Conservation (phyloP, 352 stramenopile genomes). For the Globisporangium takayamanum region DNA sequence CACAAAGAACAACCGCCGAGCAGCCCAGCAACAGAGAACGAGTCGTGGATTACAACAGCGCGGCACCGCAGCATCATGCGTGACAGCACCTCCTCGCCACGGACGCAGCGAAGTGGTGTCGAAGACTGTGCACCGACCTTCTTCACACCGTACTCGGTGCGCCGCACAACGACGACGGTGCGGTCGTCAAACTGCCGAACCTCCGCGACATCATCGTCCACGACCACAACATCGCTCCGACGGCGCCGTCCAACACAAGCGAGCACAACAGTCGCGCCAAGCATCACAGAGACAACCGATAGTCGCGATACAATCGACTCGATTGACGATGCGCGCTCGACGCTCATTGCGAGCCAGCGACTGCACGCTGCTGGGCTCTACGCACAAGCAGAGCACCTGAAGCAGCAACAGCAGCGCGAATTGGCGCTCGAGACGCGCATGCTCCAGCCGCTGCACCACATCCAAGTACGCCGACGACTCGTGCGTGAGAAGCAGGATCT, state of each 20-base stretch:
- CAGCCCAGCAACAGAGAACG: slow-evolving; percentile 6
- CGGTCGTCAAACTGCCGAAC: neutral
- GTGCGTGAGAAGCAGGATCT: neutral
- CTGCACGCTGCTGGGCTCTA: slow-evolving; percentile 9
- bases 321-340: slow-evolving; percentile 3
- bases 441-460: slow-evolving; percentile 10
- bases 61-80: neutral
- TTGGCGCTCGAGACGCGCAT: slow-evolving; percentile 3
- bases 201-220: neutral
- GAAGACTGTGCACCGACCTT: neutral
- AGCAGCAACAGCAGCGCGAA: slow-evolving; percentile 1
- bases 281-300: neutral
- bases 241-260: neutral
- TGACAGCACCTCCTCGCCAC: slow-evolving; percentile 3
- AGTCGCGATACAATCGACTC: neutral
- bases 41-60: slow-evolving; percentile 8
- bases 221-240: neutral
- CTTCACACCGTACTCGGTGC: no score
- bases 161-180: neutral
- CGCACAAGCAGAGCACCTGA: slow-evolving; percentile 1
- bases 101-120: neutral
- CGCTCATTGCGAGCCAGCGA: slow-evolving; percentile 7
- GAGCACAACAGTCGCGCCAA: neutral
- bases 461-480: slow-evolving; percentile 4
- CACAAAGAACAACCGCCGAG: neutral